phyloP scores from a whole-genome alignment of 148 eudicot genomes.

The Dianthus caryophyllus region DNA sequence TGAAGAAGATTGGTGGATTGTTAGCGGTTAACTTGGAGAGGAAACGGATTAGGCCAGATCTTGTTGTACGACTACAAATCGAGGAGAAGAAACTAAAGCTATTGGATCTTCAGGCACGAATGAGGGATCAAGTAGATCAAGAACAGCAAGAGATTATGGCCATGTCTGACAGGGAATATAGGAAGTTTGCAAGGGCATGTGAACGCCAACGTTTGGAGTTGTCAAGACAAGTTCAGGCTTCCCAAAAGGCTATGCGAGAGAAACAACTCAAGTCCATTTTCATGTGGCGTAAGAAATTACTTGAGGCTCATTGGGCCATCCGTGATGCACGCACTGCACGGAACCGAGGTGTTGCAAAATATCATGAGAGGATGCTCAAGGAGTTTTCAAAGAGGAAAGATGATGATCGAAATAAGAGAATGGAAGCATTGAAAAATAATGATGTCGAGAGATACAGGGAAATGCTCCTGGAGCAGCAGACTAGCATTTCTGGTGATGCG shows the following conservation, averaged over 20 bases:
- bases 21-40: constrained; percentile 77
- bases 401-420: constrained; percentile 76
- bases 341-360: constrained; percentile 92
- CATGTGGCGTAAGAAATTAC: constrained; percentile 97
- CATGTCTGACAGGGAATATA: constrained; percentile 89
- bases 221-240: constrained; percentile 77
- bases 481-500: constrained; percentile 89
- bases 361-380: constrained; percentile 93
- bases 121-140: constrained; percentile 87
- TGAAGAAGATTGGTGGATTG: constrained; percentile 67
- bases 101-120: constrained; percentile 65
- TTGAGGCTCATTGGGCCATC: constrained; percentile 93
- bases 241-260: constrained; percentile 87
- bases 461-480: constrained; percentile 97
- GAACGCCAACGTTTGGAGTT: constrained; percentile 96
- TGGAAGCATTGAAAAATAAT: constrained; percentile 98
- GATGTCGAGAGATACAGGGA: constrained; percentile 96
- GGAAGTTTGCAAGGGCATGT: constrained; percentile 86
- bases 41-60: constrained; percentile 92
- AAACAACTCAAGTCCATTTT: constrained; percentile 87
- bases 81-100: constrained; percentile 90
- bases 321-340: constrained; percentile 98
- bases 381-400: constrained; percentile 96
- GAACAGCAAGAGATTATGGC: constrained; percentile 97
- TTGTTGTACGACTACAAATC: constrained; percentile 75